Base-by-base conservation (phyloP, 805 yeast genomes). In the Candida ortonii region DNA sequence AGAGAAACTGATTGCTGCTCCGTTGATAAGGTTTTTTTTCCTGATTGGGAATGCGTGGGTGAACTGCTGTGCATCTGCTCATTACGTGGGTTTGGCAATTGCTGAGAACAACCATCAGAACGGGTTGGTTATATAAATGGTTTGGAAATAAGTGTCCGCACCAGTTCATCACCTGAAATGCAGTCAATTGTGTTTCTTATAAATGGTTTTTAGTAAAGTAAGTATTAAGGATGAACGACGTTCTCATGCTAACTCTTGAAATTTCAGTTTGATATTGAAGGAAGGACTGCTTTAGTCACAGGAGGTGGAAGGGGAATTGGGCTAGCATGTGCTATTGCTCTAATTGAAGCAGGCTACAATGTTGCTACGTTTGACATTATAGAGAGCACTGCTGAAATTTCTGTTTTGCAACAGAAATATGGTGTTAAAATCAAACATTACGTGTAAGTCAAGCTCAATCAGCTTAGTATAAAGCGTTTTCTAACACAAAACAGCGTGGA, bases 271-370 rank as follows among this genome's bases (percentile, higher is more conserved):
- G 46, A 44, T 27, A 38, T 44, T 17, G 8, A 29, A 14, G 49
- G 46, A 3, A 32, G 49, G 28, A 44, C 49, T 5, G 49, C 49
- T 3, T 16, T 44, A 9, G 43, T 44, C 21, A 44, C 44, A 5
- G 49, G 46, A 16, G 49, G 44, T 6, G 46, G 41, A 3, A 30
- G 49, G 28, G 49, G 48, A 13, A 46, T 43, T 17, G 47, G 50
- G 6, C 29, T 43, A 8, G 50, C 43, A 3, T 43, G 45, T 28
- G 43, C 50, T 3, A 35, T 27, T 20, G 50, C 41, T 2, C 22
- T 45, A 16, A 40, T 43, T 26, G 50, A 43, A 28, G 37, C 46
- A 3, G 46, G 47, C 6, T 40, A 43, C 16, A 36, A 46, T 28
- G 50, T 46, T 14, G 46, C 34, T 9, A 37, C 37, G 6, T 36